Percentiles rank a stretch among this genome's conserved stretches.
These are phyloP conservation scores for Alternaria sp. DNA, from an alignment of 2,329 filamentous ascomycete genomes.

Conservation along the genomic window DNA sequence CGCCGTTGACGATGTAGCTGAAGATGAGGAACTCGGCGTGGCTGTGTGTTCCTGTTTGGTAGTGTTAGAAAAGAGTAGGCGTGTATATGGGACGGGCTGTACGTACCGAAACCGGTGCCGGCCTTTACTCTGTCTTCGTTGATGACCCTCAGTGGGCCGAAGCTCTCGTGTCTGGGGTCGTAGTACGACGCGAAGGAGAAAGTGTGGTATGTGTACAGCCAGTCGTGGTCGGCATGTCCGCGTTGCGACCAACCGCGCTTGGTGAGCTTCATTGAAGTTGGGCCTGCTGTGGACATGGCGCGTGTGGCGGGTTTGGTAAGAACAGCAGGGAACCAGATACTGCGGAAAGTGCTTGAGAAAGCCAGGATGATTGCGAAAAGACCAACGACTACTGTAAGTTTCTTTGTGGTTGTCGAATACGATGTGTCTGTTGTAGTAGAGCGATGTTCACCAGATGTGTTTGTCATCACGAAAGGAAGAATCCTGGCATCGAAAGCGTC, in stretches of 20 bases:
- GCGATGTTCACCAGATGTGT: slow-evolving; percentile 27
- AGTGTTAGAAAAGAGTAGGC: not conserved
- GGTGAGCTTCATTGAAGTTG: slow-evolving; percentile 65
- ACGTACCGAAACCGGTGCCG: slow-evolving; percentile 70
- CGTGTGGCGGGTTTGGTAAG: slow-evolving; percentile 40
- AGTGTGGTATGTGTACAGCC: slow-evolving; percentile 86
- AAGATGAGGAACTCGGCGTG: slow-evolving; percentile 92
- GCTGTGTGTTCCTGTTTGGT: slow-evolving; percentile 67
- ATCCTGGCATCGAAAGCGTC: slow-evolving; percentile 7
- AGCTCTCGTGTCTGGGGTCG: slow-evolving; percentile 70
- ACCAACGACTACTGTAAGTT: slow-evolving; percentile 37
- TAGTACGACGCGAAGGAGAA: slow-evolving; percentile 81
- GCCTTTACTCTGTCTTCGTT: slow-evolving; percentile 85
- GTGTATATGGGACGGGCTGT: not conserved
- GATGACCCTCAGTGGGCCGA: slow-evolving; percentile 80
- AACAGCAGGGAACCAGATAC: slow-evolving; percentile 39
- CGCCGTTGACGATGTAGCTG: slow-evolving; percentile 82
- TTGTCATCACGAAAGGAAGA: slow-evolving; percentile 36
- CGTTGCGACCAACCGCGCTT: slow-evolving; percentile 74
- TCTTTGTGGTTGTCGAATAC: slow-evolving; percentile 31
- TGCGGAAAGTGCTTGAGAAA: slow-evolving; percentile 50
- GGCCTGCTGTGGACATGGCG: slow-evolving; percentile 48
- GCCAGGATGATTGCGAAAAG: slow-evolving; percentile 55
- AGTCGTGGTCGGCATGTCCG: slow-evolving; percentile 82
- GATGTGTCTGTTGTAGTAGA: slow-evolving; percentile 19